Percentiles rank a stretch among this genome's conserved stretches.
These are phyloP conservation scores for Lactarius deliciosus DNA, from an alignment of 768 basidiomycete species.

Conservation along the genomic window DNA sequence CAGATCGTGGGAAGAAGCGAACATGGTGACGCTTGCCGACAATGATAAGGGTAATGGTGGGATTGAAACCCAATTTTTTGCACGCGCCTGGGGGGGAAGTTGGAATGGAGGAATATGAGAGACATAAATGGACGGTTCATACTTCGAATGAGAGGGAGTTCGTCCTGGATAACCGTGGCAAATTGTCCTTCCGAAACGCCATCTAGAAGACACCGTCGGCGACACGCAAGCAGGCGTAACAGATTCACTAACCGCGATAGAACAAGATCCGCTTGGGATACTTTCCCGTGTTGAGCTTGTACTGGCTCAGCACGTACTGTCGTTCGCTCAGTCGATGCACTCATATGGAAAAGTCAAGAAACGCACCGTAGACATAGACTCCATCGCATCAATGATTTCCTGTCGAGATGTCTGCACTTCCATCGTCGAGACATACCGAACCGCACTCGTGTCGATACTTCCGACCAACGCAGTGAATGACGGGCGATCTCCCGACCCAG, in stretches of 20 bases:
- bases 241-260: slow-evolving; percentile 55
- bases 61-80: slow-evolving; percentile 51
- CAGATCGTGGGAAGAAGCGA: slow-evolving; percentile 54
- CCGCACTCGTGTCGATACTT: slow-evolving; percentile 72
- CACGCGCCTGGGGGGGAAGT: slow-evolving; percentile 55
- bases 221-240: background rate
- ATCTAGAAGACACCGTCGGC: slow-evolving; percentile 35
- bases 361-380: slow-evolving; percentile 60
- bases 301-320: slow-evolving; percentile 58
- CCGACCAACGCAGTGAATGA: slow-evolving; percentile 81
- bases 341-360: slow-evolving; percentile 1
- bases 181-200: slow-evolving; percentile 60
- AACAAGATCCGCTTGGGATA: slow-evolving; percentile 73
- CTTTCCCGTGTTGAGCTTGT: slow-evolving; percentile 56
- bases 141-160: slow-evolving; percentile 63
- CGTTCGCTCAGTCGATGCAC: slow-evolving; percentile 2
- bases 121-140: slow-evolving; percentile 12
- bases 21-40: slow-evolving; percentile 80
- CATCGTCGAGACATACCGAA: slow-evolving; percentile 65
- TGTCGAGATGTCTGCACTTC: slow-evolving; percentile 65
- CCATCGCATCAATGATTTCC: slow-evolving; percentile 75
- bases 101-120: background rate
- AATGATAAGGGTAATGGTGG: slow-evolving; percentile 72
- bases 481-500: slow-evolving; percentile 74
- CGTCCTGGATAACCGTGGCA: slow-evolving; percentile 48